Evolutionary conservation across 441 rosid species (phyloP), one percentile per base, ranked within the genome.

Genomic region (Populus hybrid): DNA sequence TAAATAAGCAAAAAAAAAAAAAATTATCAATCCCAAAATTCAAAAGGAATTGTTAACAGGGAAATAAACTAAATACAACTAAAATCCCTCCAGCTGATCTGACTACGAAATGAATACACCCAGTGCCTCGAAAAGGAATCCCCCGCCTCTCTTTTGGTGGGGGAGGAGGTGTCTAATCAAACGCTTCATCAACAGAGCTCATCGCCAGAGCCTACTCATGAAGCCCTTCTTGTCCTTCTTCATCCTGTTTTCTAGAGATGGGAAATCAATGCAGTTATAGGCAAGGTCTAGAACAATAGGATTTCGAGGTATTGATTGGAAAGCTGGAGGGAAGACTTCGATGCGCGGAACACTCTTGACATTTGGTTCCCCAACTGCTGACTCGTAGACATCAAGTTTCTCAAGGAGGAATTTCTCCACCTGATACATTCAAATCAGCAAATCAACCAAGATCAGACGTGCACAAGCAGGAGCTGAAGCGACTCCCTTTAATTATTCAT

Each of bases 241-340:
- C 97, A 87, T 93, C 83, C 96, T 87, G 86, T 86, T 90, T 67
- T 92, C 96, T 10, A 96, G 86, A 65, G 85, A 88, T 11, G 99
- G 99, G 92, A 94, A 96, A 23, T 90, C 90, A 24, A 94, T 86
- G 71, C 74, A 81, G 63, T 82, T 80, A 83, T 87, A 83, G 50
- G 94, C 98, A 14, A 94, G 93, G 83, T 96, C 98, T 46, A 94
- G 76, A 72, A 94, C 93, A 53, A 96, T 91, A 14, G 99, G 98
- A 78, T 91, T 91, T 42, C 99, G 86, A 69, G 98, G 78, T 79
- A 89, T 86, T 1, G 91, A 66, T 70, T 88, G 88, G 82, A 91
- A 90, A 4, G 91, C 86, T 0, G 98, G 99, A 38, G 98, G 99
- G 86, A 96, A 96, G 75, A 83, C 87, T 81, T 84, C 97, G 34